A percentile compares a stretch with the other conserved stretches of the same genome.
Conservation (phyloP, 2,329 filamentous ascomycete species). For the Lachnellula occidentalis region DNA sequence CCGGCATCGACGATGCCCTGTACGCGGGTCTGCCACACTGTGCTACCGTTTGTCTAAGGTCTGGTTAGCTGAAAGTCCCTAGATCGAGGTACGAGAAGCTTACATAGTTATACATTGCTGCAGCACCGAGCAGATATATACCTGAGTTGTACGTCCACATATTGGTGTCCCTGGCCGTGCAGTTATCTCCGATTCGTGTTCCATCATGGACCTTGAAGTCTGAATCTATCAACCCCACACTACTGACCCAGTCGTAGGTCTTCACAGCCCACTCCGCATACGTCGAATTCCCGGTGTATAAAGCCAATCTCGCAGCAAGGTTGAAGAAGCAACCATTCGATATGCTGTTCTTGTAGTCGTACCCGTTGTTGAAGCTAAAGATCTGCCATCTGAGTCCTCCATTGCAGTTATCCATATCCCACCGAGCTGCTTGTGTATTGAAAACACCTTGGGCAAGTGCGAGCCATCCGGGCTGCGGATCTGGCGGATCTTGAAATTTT, state of each 20-base stretch:
- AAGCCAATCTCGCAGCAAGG: constrained; percentile 59
- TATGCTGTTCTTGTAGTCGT: constrained; percentile 67
- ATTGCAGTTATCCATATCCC: constrained; percentile 61
- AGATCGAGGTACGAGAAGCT: constrained; percentile 12
- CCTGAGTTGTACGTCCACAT: constrained; percentile 68
- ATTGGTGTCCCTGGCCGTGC: constrained; percentile 52
- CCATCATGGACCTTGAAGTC: constrained; percentile 55
- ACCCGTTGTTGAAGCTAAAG: constrained; percentile 74
- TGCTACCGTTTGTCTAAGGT: constrained; percentile 26
- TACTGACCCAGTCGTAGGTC: constrained; percentile 63
- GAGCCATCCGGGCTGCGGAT: constrained; percentile 56
- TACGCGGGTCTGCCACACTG: constrained; percentile 51
- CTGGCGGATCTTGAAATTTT: constrained; percentile 52
- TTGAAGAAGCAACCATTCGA: constrained; percentile 59
- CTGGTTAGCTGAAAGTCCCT: not conserved
- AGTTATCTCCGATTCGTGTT: constrained; percentile 50
- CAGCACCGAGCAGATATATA: constrained; percentile 56
- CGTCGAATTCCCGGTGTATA: constrained; percentile 70
- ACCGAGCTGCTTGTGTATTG: constrained; percentile 67
- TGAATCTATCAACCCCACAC: constrained; percentile 51
- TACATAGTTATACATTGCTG: constrained; percentile 44
- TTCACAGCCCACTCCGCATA: constrained; percentile 75
- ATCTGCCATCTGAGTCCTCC: constrained; percentile 83
- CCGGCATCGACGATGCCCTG: constrained; percentile 50
- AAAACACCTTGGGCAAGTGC: constrained; percentile 74